Evolutionary conservation across 2,329 filamentous ascomycete species (phyloP), one percentile per base, ranked within the genome.

Genomic region (Blumeriella jaapii): DNA sequence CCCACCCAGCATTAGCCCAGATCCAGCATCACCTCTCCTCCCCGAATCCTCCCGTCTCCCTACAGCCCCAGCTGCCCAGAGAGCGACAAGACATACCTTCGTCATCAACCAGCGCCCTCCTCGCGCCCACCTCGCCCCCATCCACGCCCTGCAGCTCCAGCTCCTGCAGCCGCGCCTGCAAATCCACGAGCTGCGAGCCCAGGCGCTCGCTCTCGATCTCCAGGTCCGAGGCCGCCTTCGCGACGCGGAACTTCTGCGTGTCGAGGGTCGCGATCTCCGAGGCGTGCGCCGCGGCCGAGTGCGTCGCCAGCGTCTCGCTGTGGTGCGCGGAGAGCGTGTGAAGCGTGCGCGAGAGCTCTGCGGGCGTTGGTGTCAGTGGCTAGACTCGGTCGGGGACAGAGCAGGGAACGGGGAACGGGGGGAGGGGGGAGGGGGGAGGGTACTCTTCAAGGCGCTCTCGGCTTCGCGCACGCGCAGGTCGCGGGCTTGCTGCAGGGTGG

Each of bases 191-290:
- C 58, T 93, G 83, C 5, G 75, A 73, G 38, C 82, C 77, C 29
- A 96, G 64, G n/a, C 89, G 71, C 65, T 96, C 89, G n/a, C 82
- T 82, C 62, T 98, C 91, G 54, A 89, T 86, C 63, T 95, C 87
- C 5, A 91, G 67, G 56, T 96, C 89, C 1, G 74, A 80, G 0
- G 83, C 85, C 11, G 82, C 76, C 60, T 96, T 96, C n/a, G 89
- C 89, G 38, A 85, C 79, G 49, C 86, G 79, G 62, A 96, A 96
- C 56, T 95, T 95, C 49, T 87, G 78, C 1, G 85, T 93, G 60
- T 96, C 89, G 42, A 95, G 77, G 25, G 80, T 73, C 13, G 91
- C 70, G 44, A 96, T 94, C 54, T 83, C 75, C 22, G 76, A 77
- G 5, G 87, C 85, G 62, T 96, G 89, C 40, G 74, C 75, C 5